phyloP scores from a whole-genome alignment of 148 eudicot genomes.

The Simmondsia chinensis region DNA sequence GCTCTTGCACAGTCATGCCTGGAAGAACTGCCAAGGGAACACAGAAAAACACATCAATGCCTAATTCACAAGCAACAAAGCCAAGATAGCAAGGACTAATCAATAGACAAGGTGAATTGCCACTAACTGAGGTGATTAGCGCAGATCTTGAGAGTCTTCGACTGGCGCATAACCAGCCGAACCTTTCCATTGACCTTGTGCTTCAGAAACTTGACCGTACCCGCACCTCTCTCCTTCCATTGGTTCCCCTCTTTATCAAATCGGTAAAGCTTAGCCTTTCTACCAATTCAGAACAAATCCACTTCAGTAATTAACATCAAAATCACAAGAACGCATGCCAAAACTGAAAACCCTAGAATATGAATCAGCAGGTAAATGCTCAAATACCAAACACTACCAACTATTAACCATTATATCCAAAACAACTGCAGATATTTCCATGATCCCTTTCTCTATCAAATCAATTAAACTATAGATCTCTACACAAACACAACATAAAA shows the following conservation, averaged over 20 bases:
- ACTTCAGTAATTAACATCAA: too few relatives aligned
- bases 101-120: background rate
- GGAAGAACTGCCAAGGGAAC: conserved; percentile 37
- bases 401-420: too few relatives aligned
- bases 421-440: too few relatives aligned
- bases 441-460: too few relatives aligned
- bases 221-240: conserved; percentile 92
- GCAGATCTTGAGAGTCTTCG: conserved; percentile 86
- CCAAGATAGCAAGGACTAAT: too few relatives aligned
- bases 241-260: conserved; percentile 91
- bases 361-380: too few relatives aligned
- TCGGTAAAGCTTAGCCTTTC: conserved; percentile 79
- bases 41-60: background rate
- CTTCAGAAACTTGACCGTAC: conserved; percentile 78
- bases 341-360: too few relatives aligned
- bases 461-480: too few relatives aligned
- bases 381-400: too few relatives aligned
- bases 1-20: conserved; percentile 81
- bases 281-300: background rate
- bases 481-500: too few relatives aligned
- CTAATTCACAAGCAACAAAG: too few relatives aligned
- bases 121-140: conserved; percentile 77
- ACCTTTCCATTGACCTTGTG: conserved; percentile 69
- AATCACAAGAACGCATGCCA: too few relatives aligned
- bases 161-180: conserved; percentile 85